Evolutionary conservation across 108 stramenopile genomes (phyloP), one percentile per base, ranked within the genome.

Genomic region (Phaeodactylum tricornutum): DNA sequence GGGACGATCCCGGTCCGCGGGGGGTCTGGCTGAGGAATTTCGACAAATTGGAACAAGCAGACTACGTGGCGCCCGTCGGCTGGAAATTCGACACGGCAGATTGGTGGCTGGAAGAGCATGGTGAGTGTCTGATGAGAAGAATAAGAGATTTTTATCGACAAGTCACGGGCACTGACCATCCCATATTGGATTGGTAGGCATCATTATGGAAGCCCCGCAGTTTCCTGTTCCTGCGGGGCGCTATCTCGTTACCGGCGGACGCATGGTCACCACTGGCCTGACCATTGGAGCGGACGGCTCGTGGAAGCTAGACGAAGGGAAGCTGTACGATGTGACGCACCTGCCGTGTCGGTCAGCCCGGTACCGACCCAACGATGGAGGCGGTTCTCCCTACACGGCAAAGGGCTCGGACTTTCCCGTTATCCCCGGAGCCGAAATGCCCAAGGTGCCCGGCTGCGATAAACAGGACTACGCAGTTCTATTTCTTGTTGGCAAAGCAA

Each of bases 31-130:
- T 90, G 28, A 47, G 29, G 27, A 66, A 83, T 28, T 90, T 77
- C 60, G 66, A 83, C 4, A 48, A 67, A n/a, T 14, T 68, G 6
- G 46, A 30, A 21, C 27, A 55, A 15, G 44, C 35, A 17, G 29
- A 67, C 36, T 67, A 72, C 29, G 47, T 66, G 2, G 87, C 83
- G 9, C 82, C 87, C n/a, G 79, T 68, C 1, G 83, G 87, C 37
- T 90, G 87, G 87, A 72, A 46, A 0, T 85, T 83, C 52, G 65
- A 90, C 59, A 66, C 65, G 1, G 33, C 62, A 0, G 81, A 81
- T 59, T 84, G 80, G 79, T 90, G 87, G 87, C 52, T 90, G 6
- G 87, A 90, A 53, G 87, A 89, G 47, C 87, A 89, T 49, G 87
- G 74, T 27, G 12, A 8, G n/a, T n/a, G n/a, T n/a, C n/a, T n/a